Base-by-base conservation (phyloP, 2,329 filamentous ascomycete species). In the Fusarium sp. region DNA sequence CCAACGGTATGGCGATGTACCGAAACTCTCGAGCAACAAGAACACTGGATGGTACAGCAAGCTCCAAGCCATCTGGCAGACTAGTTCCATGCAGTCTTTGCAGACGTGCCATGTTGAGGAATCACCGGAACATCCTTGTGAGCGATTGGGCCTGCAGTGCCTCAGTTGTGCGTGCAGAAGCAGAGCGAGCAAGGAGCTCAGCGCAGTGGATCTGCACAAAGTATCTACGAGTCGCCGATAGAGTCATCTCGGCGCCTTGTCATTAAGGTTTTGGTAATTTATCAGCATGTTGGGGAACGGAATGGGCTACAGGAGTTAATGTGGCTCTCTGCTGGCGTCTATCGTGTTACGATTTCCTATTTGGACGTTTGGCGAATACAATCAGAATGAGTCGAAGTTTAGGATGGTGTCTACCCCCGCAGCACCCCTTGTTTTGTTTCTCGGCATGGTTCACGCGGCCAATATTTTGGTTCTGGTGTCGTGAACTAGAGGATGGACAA, bases 361-460 rank as follows among this genome's bases (percentile, higher is more conserved):
- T 51, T 23, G 52, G 58, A 58, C 35, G 21, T 29, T 37, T 21
- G 15, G 37, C 48, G 46, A 48, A 48, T 19, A 48, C 33, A 66
- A 45, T 67, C 70, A 66, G 56, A 59, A 67, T 70, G 70, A 73
- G 60, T 52, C 41, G 60, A 21, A 19, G 11, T n/a, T 27, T 49
- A 41, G 46, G 59, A 60, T 68, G 70, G 70, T 64, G 66, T 56
- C 49, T 55, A 60, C 49, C 70, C 61, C 58, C 57, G 49, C 57
- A 63, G 31, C 48, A 45, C 21, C 46, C 57, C 61, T 55, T 67
- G 70, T 42, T 48, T 58, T 55, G 48, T 33, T 60, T 66, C 57
- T 66, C 70, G 70, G 70, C 57, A 52, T 73, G 66, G 37, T 63
- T 63, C 66, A 73, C 51, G 51, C 49, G 55, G 55, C 57, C 33